Conservation (phyloP, 2,329 filamentous ascomycete genomes). For the Neurospora sp. region DNA sequence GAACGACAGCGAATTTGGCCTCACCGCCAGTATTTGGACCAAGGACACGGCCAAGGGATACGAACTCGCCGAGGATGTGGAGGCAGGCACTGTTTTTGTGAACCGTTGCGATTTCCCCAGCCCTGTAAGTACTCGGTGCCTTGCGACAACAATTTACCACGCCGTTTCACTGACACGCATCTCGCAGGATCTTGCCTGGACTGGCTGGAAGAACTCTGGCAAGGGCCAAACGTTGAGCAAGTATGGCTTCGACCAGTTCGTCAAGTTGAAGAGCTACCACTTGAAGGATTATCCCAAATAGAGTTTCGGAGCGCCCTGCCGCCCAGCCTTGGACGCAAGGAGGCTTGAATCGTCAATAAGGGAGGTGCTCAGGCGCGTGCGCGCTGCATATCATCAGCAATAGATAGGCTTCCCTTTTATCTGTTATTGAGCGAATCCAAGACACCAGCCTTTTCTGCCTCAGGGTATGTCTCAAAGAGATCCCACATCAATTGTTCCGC, state of each 20-base stretch:
- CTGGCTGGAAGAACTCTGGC: slow-evolving; percentile 94
- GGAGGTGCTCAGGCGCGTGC: slow-evolving; percentile 7
- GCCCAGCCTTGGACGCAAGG: slow-evolving; percentile 9
- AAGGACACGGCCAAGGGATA: slow-evolving; percentile 71
- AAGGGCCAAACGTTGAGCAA: slow-evolving; percentile 81
- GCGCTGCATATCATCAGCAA: slow-evolving; percentile 5
- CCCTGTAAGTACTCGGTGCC: slow-evolving; percentile 50
- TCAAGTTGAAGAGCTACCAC: slow-evolving; percentile 94
- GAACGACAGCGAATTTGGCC: slow-evolving; percentile 90
- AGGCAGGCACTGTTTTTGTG: slow-evolving; percentile 92
- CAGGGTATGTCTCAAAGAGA: slow-evolving; percentile 9
- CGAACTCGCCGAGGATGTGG: slow-evolving; percentile 67
- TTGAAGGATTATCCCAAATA: slow-evolving; percentile 70
- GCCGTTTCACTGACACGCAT: slow-evolving; percentile 14
- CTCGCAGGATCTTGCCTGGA: slow-evolving; percentile 79
- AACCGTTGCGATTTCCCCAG: slow-evolving; percentile 89
- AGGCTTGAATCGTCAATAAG: slow-evolving; percentile 7
- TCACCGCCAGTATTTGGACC: slow-evolving; percentile 97
- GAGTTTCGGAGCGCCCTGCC: slow-evolving; percentile 2
- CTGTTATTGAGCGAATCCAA: not conserved
- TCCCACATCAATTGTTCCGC: slow-evolving; percentile 7
- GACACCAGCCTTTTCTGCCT: slow-evolving; percentile 1
- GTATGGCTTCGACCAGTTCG: slow-evolving; percentile 91
- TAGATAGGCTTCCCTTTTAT: slow-evolving; percentile 3
- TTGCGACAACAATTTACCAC: slow-evolving; percentile 1